Base-by-base conservation (phyloP, 2,329 filamentous ascomycete genomes). In the Aulographum hederae region DNA sequence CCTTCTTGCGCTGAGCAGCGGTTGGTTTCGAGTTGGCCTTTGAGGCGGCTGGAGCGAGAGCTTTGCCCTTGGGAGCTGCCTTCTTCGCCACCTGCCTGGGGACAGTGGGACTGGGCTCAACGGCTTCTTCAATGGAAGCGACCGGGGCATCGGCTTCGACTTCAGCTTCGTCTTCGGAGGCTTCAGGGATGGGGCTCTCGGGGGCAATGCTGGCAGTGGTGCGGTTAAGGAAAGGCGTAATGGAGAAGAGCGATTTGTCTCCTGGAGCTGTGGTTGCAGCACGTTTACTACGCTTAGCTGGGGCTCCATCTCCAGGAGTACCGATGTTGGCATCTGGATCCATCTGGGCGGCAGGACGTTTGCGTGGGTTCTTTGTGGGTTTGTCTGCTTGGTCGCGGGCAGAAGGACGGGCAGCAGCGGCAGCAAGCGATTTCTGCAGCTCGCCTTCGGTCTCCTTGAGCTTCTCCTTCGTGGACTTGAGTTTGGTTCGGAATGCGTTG, bases 171-270 rank as follows among this genome's bases (percentile, higher is more conserved):
- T 34, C 35, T 5, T 17, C 34, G 26, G 32, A 28, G 17, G 45
- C 42, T 16, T 46, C 44, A 20, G 48, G 45, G 27, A 43, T 43
- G 18, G 53, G 51, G 35, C 43, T 52, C 17, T 58, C 57, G 5
- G 58, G 54, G n/a, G 57, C 53, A 11, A 75, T 57, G 39, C 61
- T 74, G 37, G 64, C 72, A 6, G 32, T 34, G 17, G 70, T 75
- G 31, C 76, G 72, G 51, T 85, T 92, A 38, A 95, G 62, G 59
- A 92, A 94, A 0, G 86, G 86, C 0, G 86, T 95, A 39, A 94
- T 82, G 3, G 84, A 93, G 52, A 95, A 94, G 3, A 68, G 74
- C 1, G 85, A 94, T 52, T 93, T 94, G 46, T 92, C 81, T 18
- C 79, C 82, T 4, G 78, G 60, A 34, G 71, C 56, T 10, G 47